Conservation (phyloP, 2,329 filamentous ascomycete genomes). For the Xylariaceae sp. region DNA sequence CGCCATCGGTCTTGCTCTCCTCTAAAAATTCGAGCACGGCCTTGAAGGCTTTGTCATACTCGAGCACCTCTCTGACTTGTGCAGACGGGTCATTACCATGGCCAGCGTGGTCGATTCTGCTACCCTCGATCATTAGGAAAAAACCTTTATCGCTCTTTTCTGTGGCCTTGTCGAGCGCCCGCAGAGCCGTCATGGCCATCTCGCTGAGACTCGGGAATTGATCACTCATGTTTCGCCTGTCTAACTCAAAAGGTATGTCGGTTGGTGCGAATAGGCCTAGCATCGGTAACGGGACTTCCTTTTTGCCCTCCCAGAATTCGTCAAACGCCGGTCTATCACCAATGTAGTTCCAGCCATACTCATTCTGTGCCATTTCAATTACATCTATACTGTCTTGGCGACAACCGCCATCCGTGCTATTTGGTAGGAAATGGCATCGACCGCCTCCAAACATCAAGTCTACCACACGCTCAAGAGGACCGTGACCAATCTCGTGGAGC, state of each 20-base stretch:
- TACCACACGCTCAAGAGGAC: slow-evolving; percentile 83
- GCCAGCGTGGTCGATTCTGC: slow-evolving; percentile 93
- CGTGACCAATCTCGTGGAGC: slow-evolving; percentile 86
- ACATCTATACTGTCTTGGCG: slow-evolving; percentile 80
- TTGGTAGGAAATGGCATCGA: slow-evolving; percentile 89
- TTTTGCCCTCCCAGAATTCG: slow-evolving; percentile 68
- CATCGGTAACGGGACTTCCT: slow-evolving; percentile 73
- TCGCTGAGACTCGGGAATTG: slow-evolving; percentile 88
- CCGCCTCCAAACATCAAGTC: slow-evolving; percentile 94
- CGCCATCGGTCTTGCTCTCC: slow-evolving; percentile 71
- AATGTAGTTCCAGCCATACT: slow-evolving; percentile 81
- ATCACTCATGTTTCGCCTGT: slow-evolving; percentile 78
- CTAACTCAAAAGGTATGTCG: slow-evolving; percentile 93
- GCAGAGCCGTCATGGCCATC: slow-evolving; percentile 85
- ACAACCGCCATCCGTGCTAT: slow-evolving; percentile 80
- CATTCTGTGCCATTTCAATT: slow-evolving; percentile 71
- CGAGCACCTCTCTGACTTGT: slow-evolving; percentile 90
- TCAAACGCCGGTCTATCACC: slow-evolving; percentile 77
- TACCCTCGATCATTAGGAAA: slow-evolving; percentile 98
- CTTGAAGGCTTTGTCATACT: slow-evolving; percentile 87
- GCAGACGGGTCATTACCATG: slow-evolving; percentile 84
- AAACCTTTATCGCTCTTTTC: slow-evolving; percentile 87
- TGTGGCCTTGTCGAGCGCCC: slow-evolving; percentile 80
- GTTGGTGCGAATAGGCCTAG: slow-evolving; percentile 82
- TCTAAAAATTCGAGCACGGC: slow-evolving; percentile 85